Percentiles rank a stretch among this genome's conserved stretches.
Conservation (phyloP, 768 basidiomycete species). For the Auricularia cornea region DNA sequence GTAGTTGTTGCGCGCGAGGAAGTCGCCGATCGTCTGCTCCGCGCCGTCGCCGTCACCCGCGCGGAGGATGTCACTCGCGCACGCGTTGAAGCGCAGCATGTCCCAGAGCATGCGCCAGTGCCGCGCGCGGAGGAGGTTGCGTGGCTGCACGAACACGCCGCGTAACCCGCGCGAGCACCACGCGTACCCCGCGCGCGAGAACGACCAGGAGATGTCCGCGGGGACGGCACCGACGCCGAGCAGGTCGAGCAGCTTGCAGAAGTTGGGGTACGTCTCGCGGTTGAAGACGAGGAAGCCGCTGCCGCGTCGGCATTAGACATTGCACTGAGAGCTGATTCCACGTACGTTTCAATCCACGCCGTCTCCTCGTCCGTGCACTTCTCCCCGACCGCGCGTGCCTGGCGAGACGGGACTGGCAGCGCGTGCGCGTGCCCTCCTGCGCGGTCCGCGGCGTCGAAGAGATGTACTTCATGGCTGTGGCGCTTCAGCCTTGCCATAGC, state of each 20-base stretch:
- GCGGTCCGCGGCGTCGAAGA: conserved; percentile 26
- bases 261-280: conserved; percentile 29
- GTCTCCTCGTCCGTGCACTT: neutral
- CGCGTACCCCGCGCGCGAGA: conserved; percentile 26
- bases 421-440: conserved; percentile 30
- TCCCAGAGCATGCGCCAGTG: conserved; percentile 28
- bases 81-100: conserved; percentile 26
- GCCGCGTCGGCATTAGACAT: conserved; percentile 5
- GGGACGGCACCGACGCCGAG: conserved; percentile 15
- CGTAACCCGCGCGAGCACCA: conserved; percentile 22
- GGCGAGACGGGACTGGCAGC: conserved; percentile 17
- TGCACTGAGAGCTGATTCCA: neutral
- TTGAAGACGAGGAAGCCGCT: conserved; percentile 18
- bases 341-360: conserved; percentile 24
- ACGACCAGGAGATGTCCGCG: conserved; percentile 27
- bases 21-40: conserved; percentile 24
- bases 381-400: neutral
- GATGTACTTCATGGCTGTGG: conserved; percentile 28
- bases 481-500: too few species aligned
- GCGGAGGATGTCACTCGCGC: conserved; percentile 18
- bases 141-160: conserved; percentile 23
- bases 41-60: conserved; percentile 7
- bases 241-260: conserved; percentile 23
- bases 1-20: conserved; percentile 22
- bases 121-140: conserved; percentile 23